A percentile compares a stretch with the other conserved stretches of the same genome.
Evolutionary conservation across 495 filamentous ascomycete species (phyloP).

Genomic region (Clohesyomyces aquaticus): DNA sequence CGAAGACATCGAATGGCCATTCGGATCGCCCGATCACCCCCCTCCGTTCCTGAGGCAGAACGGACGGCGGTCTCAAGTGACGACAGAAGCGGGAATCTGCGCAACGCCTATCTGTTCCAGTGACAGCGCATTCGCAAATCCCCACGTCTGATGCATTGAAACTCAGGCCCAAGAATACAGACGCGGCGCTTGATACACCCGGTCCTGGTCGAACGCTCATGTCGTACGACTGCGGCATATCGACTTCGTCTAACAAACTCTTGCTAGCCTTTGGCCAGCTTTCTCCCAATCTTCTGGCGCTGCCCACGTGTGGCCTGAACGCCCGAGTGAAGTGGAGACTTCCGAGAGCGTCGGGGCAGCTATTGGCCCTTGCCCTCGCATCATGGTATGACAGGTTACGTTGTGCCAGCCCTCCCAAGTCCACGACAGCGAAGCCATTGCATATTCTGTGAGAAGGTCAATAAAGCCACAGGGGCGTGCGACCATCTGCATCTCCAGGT

Average conservation of each 20-base stretch:
- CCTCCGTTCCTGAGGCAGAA: background rate
- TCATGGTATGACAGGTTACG: conserved; percentile 21
- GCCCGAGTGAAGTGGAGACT: conserved; percentile 9
- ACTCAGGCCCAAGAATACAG: conserved; percentile 8
- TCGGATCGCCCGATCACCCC: conserved; percentile 5
- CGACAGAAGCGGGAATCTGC: conserved; percentile 5
- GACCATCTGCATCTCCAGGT: conserved; percentile 8
- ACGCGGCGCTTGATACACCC: conserved; percentile 3
- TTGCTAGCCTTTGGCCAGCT: too few species aligned
- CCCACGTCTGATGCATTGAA: conserved; percentile 12
- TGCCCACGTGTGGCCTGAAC: conserved; percentile 34
- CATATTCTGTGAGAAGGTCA: conserved; percentile 21
- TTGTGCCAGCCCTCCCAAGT: conserved; percentile 14
- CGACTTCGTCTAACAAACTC: background rate
- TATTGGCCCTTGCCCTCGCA: conserved; percentile 17
- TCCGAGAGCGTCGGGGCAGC: conserved; percentile 16
- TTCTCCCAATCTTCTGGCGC: background rate
- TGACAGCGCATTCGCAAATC: conserved; percentile 15
- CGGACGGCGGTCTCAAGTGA: conserved; percentile 19
- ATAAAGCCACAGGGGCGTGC: conserved; percentile 39
- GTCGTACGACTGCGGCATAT: conserved; percentile 29
- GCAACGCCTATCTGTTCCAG: conserved; percentile 10
- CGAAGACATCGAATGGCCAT: too few species aligned
- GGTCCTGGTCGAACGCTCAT: too few species aligned
- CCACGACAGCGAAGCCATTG: conserved; percentile 16